Conservation (phyloP, 768 basidiomycete species). For the Pluteus cervinus region DNA sequence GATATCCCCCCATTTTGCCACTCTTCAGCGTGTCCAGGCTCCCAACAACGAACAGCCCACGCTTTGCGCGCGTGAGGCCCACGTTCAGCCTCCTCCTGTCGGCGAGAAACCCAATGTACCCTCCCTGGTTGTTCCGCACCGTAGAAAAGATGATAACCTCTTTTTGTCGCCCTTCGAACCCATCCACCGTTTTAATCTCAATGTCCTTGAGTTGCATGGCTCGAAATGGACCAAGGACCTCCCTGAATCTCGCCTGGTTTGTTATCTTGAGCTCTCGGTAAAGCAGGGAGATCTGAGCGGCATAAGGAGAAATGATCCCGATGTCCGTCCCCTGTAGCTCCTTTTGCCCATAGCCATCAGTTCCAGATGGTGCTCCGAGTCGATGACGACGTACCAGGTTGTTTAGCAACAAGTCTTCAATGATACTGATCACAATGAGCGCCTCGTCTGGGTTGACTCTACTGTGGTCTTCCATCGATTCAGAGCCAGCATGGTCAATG, state of each 20-base stretch:
- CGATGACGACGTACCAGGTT: conserved; percentile 52
- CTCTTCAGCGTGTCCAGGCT: conserved; percentile 58
- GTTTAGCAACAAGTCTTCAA: conserved; percentile 73
- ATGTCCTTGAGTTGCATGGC: conserved; percentile 59
- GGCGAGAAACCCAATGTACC: conserved; percentile 84
- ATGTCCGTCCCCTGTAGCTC: conserved; percentile 68
- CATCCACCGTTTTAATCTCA: conserved; percentile 91
- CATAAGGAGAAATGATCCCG: conserved; percentile 90
- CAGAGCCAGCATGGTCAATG: conserved; percentile 70
- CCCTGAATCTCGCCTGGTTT: conserved; percentile 47
- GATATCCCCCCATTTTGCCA: conserved; percentile 28
- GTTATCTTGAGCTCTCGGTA: conserved; percentile 54
- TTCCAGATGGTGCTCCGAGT: background rate
- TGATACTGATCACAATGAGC: conserved; percentile 67
- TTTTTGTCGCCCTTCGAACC: conserved; percentile 93
- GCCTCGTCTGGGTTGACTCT: conserved; percentile 76
- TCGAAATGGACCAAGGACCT: conserved; percentile 59
- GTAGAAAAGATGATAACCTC: conserved; percentile 90
- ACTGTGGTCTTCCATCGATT: conserved; percentile 65
- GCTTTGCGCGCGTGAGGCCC: conserved; percentile 81
- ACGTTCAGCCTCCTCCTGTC: conserved; percentile 86
- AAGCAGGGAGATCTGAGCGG: conserved; percentile 76
- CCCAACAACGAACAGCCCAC: conserved; percentile 80
- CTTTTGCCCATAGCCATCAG: conserved; percentile 23
- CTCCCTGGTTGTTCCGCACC: conserved; percentile 72